These are phyloP conservation scores for Rhizophora mangle DNA, from an alignment of 345 rosid species.

Conservation along the genomic window DNA sequence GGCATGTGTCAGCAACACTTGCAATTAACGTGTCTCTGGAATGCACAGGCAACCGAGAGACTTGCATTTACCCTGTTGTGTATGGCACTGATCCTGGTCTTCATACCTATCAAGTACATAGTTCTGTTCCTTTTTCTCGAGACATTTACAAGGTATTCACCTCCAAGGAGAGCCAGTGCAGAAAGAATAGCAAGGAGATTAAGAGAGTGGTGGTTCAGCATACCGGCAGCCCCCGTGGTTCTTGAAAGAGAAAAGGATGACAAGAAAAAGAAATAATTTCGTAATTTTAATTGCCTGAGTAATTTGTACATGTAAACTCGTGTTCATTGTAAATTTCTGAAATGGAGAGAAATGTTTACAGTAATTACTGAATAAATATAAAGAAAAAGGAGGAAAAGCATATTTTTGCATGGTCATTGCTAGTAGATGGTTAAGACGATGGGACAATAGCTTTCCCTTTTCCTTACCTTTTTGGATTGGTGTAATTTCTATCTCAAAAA, in stretches of 20 bases:
- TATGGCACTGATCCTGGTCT: slow-evolving; percentile 42
- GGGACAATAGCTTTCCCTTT: too few relatives aligned
- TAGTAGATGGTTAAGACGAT: too few relatives aligned
- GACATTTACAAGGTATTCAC: slow-evolving; percentile 77
- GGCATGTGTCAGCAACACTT: background rate
- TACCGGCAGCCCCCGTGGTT: slow-evolving; percentile 87
- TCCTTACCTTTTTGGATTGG: too few relatives aligned
- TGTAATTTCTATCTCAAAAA: too few relatives aligned
- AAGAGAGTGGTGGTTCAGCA: slow-evolving; percentile 98
- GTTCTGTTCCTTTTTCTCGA: slow-evolving; percentile 53
- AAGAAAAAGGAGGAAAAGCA: too few relatives aligned
- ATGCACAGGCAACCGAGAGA: slow-evolving; percentile 74
- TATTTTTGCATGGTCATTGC: too few relatives aligned
- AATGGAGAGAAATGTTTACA: background rate
- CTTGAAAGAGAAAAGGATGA: slow-evolving; percentile 70
- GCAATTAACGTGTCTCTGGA: background rate
- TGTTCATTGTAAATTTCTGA: background rate
- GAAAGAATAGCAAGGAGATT: slow-evolving; percentile 75
- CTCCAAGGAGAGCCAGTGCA: slow-evolving; percentile 57
- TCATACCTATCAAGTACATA: slow-evolving; percentile 61
- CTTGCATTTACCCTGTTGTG: slow-evolving; percentile 53
- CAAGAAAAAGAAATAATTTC: slow-evolving; percentile 44
- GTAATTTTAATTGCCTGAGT: slow-evolving; percentile 2
- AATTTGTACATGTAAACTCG: background rate
- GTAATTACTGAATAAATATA: too few relatives aligned